Evolutionary conservation across 768 basidiomycete species (phyloP).

Genomic region (Psilocybe azurescens): DNA sequence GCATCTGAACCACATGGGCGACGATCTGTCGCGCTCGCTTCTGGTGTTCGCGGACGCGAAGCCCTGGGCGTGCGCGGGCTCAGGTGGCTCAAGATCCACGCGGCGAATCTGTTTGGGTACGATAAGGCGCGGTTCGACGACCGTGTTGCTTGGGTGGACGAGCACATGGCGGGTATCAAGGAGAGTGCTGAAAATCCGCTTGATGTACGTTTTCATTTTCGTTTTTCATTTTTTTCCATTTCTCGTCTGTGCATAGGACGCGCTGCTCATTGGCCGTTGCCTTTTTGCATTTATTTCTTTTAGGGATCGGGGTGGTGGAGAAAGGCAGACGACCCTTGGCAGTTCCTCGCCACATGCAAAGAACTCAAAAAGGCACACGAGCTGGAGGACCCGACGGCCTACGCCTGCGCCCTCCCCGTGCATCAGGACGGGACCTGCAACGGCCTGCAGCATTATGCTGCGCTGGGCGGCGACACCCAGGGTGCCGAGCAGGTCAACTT

Average conservation of each 20-base stretch:
- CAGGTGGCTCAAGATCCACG: conserved; percentile 94
- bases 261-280: too few species aligned
- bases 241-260: neutral
- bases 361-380: conserved; percentile 85
- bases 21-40: conserved; percentile 89
- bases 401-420: conserved; percentile 77
- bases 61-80: conserved; percentile 86
- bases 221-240: neutral
- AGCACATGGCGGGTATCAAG: conserved; percentile 76
- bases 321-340: conserved; percentile 95
- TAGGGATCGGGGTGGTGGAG: conserved; percentile 89
- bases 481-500: conserved; percentile 96
- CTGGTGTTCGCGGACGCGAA: conserved; percentile 82
- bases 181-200: conserved; percentile 86
- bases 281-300: too few species aligned
- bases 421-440: conserved; percentile 99
- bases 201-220: conserved; percentile 48
- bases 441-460: conserved; percentile 98
- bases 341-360: conserved; percentile 91
- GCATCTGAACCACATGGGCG: conserved; percentile 93
- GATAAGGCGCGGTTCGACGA: conserved; percentile 97
- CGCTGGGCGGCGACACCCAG: conserved; percentile 87
- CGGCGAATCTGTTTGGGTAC: conserved; percentile 91
- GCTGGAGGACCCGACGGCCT: conserved; percentile 66
- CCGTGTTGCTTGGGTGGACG: conserved; percentile 78